Conservation (phyloP, 306 rosid genomes). For the Oemleria cerasiformis region DNA sequence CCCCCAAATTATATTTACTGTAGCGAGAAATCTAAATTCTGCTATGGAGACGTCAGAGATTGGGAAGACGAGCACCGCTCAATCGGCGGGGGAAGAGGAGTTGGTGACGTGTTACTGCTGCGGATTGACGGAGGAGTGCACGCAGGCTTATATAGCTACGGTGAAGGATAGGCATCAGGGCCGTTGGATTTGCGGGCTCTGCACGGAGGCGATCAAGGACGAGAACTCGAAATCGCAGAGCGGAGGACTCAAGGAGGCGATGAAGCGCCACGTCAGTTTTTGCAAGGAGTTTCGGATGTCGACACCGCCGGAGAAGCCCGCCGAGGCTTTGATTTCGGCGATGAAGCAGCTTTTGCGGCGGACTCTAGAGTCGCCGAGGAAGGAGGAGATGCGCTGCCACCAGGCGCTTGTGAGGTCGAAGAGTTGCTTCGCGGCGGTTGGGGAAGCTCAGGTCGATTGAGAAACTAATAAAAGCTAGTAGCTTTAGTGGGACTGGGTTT, state of each 20-base stretch:
- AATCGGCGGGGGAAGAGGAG: conserved; percentile 27
- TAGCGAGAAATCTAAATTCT: not conserved
- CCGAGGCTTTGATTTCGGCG: conserved; percentile 48
- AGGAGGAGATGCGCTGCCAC: not conserved
- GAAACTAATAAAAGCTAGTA: not conserved
- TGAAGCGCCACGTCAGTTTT: conserved; percentile 50
- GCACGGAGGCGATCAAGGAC: conserved; percentile 71
- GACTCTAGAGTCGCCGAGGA: conserved; percentile 45
- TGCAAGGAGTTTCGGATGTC: conserved; percentile 47
- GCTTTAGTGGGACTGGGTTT: not conserved
- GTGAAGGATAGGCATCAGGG: conserved; percentile 62
- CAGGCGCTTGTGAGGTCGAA: conserved; percentile 38
- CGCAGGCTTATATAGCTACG: conserved; percentile 47
- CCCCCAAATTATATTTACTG: not conserved
- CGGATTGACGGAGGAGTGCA: conserved; percentile 76
- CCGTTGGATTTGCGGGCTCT: conserved; percentile 81
- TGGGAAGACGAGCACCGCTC: not conserved
- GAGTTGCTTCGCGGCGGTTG: conserved; percentile 44
- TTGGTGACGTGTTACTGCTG: conserved; percentile 67
- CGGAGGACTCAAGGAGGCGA: conserved; percentile 50
- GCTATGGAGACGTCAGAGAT: not conserved
- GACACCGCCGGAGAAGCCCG: conserved; percentile 42
- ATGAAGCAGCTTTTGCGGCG: conserved; percentile 63
- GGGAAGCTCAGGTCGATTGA: conserved; percentile 1
- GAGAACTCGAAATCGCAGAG: conserved; percentile 35